phyloP scores from a whole-genome alignment of 192 early-diverging fungal species.

The Entrophospora sp. region DNA sequence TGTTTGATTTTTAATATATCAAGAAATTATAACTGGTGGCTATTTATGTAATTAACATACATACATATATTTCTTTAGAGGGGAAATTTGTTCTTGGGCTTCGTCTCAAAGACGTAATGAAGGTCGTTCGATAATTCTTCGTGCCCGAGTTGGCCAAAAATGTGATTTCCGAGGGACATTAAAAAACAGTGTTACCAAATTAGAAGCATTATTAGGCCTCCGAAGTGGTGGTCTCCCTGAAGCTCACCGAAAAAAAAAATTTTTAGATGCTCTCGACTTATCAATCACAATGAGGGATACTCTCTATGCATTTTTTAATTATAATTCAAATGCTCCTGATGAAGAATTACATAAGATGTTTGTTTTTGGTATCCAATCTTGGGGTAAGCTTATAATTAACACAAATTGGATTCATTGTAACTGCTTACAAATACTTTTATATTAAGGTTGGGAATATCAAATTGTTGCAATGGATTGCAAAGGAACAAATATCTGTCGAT shows the following conservation, averaged over 20 bases:
- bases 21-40: neutral
- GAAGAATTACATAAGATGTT: slow-evolving; percentile 21
- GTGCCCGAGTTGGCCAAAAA: slow-evolving; percentile 20
- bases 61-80: slow-evolving; percentile 19
- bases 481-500: slow-evolving; percentile 19
- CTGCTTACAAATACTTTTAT: neutral
- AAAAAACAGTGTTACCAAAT: slow-evolving; percentile 22
- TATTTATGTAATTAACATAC: neutral
- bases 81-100: slow-evolving; percentile 23
- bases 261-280: slow-evolving; percentile 10
- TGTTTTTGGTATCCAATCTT: slow-evolving; percentile 21
- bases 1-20: too few species aligned
- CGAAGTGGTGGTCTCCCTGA: slow-evolving; percentile 23
- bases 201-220: slow-evolving; percentile 23
- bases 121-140: slow-evolving; percentile 18
- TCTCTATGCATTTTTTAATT: slow-evolving; percentile 14
- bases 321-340: slow-evolving; percentile 6
- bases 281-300: slow-evolving; percentile 20
- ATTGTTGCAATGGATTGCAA: slow-evolving; percentile 17
- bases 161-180: slow-evolving; percentile 20
- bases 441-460: slow-evolving; percentile 14
- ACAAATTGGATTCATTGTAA: neutral
- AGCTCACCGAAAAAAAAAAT: slow-evolving; percentile 22
- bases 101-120: slow-evolving; percentile 18
- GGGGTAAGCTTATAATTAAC: slow-evolving; percentile 24